phyloP scores from a whole-genome alignment of 2,329 filamentous ascomycete genomes.

The Phoma sp. region DNA sequence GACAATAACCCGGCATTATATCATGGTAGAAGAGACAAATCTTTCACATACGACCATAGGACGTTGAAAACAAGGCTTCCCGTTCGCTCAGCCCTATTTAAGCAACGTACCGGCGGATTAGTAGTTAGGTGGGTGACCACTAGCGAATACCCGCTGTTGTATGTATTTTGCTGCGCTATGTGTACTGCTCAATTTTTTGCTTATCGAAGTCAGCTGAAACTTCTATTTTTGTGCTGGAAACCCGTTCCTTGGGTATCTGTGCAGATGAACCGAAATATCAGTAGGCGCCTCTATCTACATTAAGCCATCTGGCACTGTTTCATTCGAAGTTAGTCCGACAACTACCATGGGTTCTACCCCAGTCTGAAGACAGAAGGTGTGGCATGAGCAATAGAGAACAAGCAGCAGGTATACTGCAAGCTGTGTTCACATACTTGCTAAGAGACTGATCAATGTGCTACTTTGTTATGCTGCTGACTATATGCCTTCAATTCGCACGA shows the following conservation, averaged over 20 bases:
- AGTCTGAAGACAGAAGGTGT: conserved; percentile 2
- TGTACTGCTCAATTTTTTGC: no score
- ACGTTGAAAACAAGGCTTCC: not conserved
- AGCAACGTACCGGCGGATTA: no score
- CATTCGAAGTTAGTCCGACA: not conserved
- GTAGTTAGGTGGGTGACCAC: no score
- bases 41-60: not conserved
- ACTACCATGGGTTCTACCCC: conserved; percentile 1
- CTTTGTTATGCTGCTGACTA: no score
- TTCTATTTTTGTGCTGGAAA: conserved; percentile 1
- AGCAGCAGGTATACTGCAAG: conserved; percentile 1
- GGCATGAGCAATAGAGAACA: not conserved
- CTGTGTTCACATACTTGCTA: conserved; percentile 2
- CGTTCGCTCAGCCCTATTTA: no score
- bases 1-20: no score
- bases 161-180: no score
- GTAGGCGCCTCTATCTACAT: not conserved
- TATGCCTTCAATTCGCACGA: no score
- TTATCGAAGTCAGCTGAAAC: not conserved
- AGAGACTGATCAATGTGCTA: not conserved
- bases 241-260: not conserved
- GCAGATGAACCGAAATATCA: no score
- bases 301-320: not conserved
- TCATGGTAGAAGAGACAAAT: not conserved
- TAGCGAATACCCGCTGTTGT: no score